phyloP scores from a whole-genome alignment of 106 monocot genomes.

The Dioscorea alata region DNA sequence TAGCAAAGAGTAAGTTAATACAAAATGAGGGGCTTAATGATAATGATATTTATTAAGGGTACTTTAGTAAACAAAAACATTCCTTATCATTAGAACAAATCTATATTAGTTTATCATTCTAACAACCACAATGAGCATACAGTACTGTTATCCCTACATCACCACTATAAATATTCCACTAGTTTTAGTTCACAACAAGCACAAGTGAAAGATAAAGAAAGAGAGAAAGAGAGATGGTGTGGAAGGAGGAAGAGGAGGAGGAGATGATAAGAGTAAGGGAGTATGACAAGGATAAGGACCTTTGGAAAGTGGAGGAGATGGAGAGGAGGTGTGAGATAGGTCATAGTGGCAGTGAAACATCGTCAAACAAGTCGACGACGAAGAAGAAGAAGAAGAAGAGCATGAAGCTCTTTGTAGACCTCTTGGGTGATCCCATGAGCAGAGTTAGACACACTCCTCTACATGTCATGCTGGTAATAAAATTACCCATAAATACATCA shows the following conservation, averaged over 20 bases:
- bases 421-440: constrained; percentile 48
- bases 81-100: no score
- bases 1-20: no score
- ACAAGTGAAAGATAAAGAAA: no score
- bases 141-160: no score
- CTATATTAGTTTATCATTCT: no score
- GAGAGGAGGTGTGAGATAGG: constrained; percentile 44
- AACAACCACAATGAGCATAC: no score
- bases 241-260: neutral
- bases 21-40: no score
- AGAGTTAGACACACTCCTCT: constrained; percentile 45
- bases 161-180: no score
- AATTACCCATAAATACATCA: neutral
- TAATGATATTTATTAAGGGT: no score
- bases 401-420: constrained; percentile 33
- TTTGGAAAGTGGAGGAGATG: constrained; percentile 48
- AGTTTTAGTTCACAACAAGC: no score
- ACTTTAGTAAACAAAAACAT: no score
- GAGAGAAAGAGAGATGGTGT: no score
- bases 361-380: constrained; percentile 6
- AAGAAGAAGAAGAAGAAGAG: constrained; percentile 28
- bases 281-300: constrained; percentile 41
- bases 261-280: constrained; percentile 34
- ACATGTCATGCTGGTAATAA: constrained; percentile 55
- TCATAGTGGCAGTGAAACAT: neutral